These are phyloP conservation scores for Wickerhamiella infanticola DNA, from an alignment of 1,139 yeast genomes.

Conservation along the genomic window DNA sequence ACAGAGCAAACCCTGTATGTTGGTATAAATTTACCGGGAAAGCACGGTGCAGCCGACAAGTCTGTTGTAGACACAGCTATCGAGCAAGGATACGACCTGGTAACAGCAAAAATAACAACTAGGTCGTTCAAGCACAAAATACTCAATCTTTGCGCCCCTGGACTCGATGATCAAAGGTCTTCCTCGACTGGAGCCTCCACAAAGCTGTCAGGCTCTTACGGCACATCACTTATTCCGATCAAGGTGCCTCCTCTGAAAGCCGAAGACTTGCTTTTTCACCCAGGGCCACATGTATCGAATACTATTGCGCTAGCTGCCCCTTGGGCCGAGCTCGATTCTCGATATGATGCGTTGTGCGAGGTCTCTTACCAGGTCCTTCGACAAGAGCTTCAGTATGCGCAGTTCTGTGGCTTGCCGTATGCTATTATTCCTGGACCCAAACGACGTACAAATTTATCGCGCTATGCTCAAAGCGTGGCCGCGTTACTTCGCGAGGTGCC, in stretches of 20 bases:
- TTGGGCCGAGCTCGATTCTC: slow-evolving; percentile 48
- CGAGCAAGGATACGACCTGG: slow-evolving; percentile 24
- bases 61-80: slow-evolving; percentile 21
- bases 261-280: slow-evolving; percentile 22
- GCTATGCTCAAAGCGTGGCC: slow-evolving; percentile 32
- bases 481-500: slow-evolving; percentile 20
- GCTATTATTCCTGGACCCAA: slow-evolving; percentile 47
- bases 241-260: slow-evolving; percentile 1
- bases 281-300: slow-evolving; percentile 26
- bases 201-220: neutral
- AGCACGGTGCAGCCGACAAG: slow-evolving; percentile 20
- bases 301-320: slow-evolving; percentile 42
- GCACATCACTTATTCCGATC: neutral
- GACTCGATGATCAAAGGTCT: slow-evolving; percentile 1
- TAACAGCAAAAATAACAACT: slow-evolving; percentile 24
- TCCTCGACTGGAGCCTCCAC: slow-evolving; percentile 3
- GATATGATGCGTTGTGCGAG: slow-evolving; percentile 32
- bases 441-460: slow-evolving; percentile 35
- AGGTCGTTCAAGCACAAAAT: slow-evolving; percentile 20
- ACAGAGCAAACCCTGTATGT: slow-evolving; percentile 18
- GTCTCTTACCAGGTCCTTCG: slow-evolving; percentile 38
- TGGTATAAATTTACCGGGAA: slow-evolving; percentile 25
- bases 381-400: slow-evolving; percentile 45
- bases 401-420: slow-evolving; percentile 37
- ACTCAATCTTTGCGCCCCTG: slow-evolving; percentile 15